Evolutionary conservation across 257 asterid genomes (phyloP).

Genomic region (Plectranthus barbatus): DNA sequence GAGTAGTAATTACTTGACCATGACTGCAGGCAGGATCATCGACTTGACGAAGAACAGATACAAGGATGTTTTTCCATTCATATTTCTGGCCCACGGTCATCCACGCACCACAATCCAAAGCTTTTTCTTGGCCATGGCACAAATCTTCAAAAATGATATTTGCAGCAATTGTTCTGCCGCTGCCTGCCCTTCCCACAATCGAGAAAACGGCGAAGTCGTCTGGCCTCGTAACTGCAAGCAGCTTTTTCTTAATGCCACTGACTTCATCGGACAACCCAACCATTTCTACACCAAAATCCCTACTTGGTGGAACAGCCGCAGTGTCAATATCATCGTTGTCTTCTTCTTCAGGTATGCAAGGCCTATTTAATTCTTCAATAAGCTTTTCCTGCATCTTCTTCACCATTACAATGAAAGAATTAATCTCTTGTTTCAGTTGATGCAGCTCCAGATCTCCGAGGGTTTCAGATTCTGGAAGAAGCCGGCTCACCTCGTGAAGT

Average conservation of each 20-base stretch:
- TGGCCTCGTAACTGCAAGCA: neutral
- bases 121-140: neutral
- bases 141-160: neutral
- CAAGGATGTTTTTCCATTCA: neutral
- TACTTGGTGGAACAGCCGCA: neutral
- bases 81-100: neutral
- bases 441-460: neutral
- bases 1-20: no score
- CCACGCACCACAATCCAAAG: conserved; percentile 7
- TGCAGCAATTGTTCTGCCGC: neutral
- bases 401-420: neutral
- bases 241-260: neutral
- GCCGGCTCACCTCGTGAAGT: neutral
- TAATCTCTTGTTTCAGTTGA: neutral
- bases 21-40: neutral
- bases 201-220: neutral
- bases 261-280: neutral
- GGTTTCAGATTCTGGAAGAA: neutral
- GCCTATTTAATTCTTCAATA: neutral
- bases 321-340: neutral
- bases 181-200: neutral
- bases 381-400: neutral
- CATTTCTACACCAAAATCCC: neutral
- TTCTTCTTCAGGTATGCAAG: neutral
- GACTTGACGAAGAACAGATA: neutral